Evolutionary conservation across 2,329 filamentous ascomycete genomes (phyloP), one percentile per base, ranked within the genome.

Genomic region (Botrytis tulipae): DNA sequence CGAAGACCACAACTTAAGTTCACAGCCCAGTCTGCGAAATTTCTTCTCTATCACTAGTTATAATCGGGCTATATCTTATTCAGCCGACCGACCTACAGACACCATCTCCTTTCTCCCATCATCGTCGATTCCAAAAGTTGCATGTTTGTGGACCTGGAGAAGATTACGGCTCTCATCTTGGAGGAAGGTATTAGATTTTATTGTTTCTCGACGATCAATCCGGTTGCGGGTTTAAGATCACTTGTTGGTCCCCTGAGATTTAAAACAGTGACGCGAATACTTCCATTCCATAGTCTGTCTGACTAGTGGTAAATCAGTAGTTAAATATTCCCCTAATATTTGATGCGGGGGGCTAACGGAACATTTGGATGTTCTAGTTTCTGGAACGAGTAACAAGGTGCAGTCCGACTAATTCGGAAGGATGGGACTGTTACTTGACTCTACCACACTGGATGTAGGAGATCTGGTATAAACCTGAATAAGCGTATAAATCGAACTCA

Each of bases 1-100:
- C 14, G 54, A 18, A 57, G 18, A 22, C 20, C 44, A 18, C 20
- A 37, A 1, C 37, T 3, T 18, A 42, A 37, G 35, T 35, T 18
- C 35, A 42, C 32, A 25, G 7, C 63, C 16, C 48, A 22, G 5
- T 29, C 18, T 1, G 1, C 3, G 18, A 68, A 18, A 5, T 42
- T 68, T 40, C 22, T 12, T 68, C 25, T 16, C 8, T 20, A 25
- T 35, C 42, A 48, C 10, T n/a, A 57, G 16, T 10, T 18, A 12
- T 2, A 5, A 22, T 32, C 6, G 42, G 4, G 5, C 18, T 57
- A 1, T 40, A 22, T 16, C 14, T 18, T 18, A 4, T 32, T 57
- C 0, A 0, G 14, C n/a, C 3, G 16, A 32, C n/a, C 12, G 14
- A 32, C 0, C 22, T 16, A 1, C 7, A 32, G 35, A 20, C 5